Conservation (phyloP, 148 eudicot genomes). For the Heliosperma pusillum region DNA sequence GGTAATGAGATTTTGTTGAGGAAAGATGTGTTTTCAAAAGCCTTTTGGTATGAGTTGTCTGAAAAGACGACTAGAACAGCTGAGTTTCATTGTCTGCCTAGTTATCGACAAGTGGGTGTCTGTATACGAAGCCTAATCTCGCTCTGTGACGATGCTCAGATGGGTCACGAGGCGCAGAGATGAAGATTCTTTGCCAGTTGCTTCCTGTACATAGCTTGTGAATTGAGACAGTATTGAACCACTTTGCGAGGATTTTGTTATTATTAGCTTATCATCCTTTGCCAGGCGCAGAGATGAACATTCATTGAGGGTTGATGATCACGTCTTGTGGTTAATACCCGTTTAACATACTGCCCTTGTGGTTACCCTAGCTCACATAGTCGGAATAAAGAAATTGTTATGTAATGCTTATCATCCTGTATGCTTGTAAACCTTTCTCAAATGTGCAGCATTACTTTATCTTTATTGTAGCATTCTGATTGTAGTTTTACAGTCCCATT, state of each 20-base stretch:
- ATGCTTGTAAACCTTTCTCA: not conserved
- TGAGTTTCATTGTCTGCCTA: slow-evolving; percentile 1
- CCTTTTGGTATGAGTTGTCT: not conserved
- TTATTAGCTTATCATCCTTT: no score
- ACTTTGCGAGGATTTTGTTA: not conserved
- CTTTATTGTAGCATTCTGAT: not conserved
- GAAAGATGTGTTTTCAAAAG: slow-evolving; percentile 7
- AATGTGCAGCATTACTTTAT: not conserved
- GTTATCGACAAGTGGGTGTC: slow-evolving; percentile 12
- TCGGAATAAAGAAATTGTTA: no score
- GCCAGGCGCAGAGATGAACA: no score
- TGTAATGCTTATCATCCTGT: not conserved
- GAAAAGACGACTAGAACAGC: slow-evolving; percentile 2
- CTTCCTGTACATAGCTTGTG: not conserved
- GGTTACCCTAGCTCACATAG: no score
- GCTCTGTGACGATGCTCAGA: not conserved
- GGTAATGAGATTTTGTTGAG: slow-evolving; percentile 8
- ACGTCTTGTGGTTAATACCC: not conserved
- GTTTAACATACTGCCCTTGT: no score
- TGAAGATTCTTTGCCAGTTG: not conserved
- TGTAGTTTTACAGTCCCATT: not conserved
- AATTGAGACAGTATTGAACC: not conserved
- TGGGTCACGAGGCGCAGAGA: not conserved
- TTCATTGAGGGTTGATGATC: no score
- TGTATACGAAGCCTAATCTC: slow-evolving; percentile 4